phyloP scores from a whole-genome alignment of 176 grass and related monocot species.

The Carex cristatella region DNA sequence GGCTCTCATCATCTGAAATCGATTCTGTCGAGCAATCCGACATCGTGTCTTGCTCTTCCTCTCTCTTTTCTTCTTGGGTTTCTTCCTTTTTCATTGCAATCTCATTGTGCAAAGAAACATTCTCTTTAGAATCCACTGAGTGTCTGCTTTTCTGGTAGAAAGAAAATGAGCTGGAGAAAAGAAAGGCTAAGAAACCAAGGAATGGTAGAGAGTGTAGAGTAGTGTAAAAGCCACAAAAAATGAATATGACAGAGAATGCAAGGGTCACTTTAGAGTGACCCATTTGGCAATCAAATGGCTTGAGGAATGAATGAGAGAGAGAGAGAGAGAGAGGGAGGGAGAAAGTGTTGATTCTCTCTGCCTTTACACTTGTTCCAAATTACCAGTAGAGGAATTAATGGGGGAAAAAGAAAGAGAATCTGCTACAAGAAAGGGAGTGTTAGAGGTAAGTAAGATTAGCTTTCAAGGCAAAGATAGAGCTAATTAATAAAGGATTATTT shows the following conservation, averaged over 20 bases:
- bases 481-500: background rate
- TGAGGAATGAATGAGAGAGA: conserved; percentile 16
- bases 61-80: conserved; percentile 4
- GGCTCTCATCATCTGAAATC: conserved; percentile 54
- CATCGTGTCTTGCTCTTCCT: background rate
- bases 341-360: conserved; percentile 12
- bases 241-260: conserved; percentile 65
- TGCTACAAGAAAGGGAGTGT: background rate
- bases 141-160: conserved; percentile 51
- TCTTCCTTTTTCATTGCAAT: conserved; percentile 35
- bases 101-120: conserved; percentile 12
- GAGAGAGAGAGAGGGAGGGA: background rate
- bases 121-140: conserved; percentile 22
- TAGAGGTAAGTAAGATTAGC: background rate
- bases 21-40: conserved; percentile 7
- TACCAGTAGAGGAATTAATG: too few species aligned
- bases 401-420: too few species aligned
- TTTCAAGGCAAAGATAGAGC: background rate
- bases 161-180: conserved; percentile 51
- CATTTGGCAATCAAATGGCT: conserved; percentile 12
- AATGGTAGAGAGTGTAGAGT: conserved; percentile 34
- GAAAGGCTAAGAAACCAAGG: conserved; percentile 49
- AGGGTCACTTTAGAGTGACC: conserved; percentile 42
- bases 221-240: conserved; percentile 69
- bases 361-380: background rate